Evolutionary conservation across 2,329 filamentous ascomycete genomes (phyloP).

Genomic region (Aspergillus felis): DNA sequence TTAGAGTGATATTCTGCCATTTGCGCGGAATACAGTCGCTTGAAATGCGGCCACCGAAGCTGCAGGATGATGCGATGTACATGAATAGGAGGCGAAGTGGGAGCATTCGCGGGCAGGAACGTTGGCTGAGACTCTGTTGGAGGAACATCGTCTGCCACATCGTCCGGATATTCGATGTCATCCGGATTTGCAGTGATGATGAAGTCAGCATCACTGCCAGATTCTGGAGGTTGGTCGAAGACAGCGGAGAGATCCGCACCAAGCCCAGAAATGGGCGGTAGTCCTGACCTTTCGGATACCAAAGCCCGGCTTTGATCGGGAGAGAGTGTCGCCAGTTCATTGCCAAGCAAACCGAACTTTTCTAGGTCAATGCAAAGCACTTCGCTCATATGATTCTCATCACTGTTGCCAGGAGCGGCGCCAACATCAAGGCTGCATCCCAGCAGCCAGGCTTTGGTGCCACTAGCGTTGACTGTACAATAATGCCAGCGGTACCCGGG

Average conservation of each 20-base stretch:
- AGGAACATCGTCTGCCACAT: slow-evolving; percentile 43
- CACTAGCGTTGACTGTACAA: slow-evolving; percentile 90
- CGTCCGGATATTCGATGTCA: slow-evolving; percentile 52
- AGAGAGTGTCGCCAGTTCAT: slow-evolving; percentile 60
- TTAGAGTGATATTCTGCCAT: slow-evolving; percentile 98
- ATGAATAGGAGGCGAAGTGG: slow-evolving; percentile 78
- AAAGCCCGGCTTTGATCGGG: slow-evolving; percentile 45
- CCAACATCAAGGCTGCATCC: slow-evolving; percentile 76
- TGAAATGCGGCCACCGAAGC: slow-evolving; percentile 95
- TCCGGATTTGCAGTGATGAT: slow-evolving; percentile 83
- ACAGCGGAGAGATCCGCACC: slow-evolving; percentile 80
- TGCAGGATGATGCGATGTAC: slow-evolving; percentile 94
- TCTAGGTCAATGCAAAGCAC: slow-evolving; percentile 91
- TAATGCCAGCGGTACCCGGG: slow-evolving; percentile 96
- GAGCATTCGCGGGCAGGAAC: slow-evolving; percentile 33
- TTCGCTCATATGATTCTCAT: slow-evolving; percentile 91
- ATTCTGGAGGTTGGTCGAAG: slow-evolving; percentile 81
- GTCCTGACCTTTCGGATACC: slow-evolving; percentile 51
- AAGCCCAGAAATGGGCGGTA: slow-evolving; percentile 57
- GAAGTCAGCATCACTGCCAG: slow-evolving; percentile 85
- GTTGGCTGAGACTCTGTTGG: slow-evolving; percentile 25
- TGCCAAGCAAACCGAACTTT: slow-evolving; percentile 85
- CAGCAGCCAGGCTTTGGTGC: slow-evolving; percentile 95
- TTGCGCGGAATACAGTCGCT: slow-evolving; percentile 82
- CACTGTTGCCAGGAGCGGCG: slow-evolving; percentile 63